Conservation (phyloP, 2,329 filamentous ascomycete genomes). For the Hypoxylon sp. region DNA sequence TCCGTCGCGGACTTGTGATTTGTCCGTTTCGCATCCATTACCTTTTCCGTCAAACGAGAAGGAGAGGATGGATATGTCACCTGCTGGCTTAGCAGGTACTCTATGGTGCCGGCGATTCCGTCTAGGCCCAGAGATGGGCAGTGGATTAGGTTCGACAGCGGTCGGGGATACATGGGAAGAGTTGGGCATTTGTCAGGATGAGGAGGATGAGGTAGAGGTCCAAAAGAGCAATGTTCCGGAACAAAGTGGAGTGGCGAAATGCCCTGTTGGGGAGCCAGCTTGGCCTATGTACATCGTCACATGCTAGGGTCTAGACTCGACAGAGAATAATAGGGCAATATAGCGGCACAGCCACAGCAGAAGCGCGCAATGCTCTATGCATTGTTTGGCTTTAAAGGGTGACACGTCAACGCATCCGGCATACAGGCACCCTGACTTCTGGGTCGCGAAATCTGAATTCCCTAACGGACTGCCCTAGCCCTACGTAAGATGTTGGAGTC, state of each 20-base stretch:
- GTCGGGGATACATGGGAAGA: constrained; percentile 11
- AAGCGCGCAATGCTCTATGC: constrained; percentile 32
- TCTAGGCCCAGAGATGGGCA: constrained; percentile 18
- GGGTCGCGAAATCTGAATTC: constrained; percentile 42
- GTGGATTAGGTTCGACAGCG: constrained; percentile 30
- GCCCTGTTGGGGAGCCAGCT: constrained; percentile 13
- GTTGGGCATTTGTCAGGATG: constrained; percentile 42
- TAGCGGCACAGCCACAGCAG: constrained; percentile 41
- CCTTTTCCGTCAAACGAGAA: constrained; percentile 7
- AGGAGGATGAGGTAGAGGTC: constrained; percentile 33
- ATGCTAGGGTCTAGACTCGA: constrained; percentile 38
- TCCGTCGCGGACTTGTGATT: constrained; percentile 35
- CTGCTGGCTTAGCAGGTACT: constrained; percentile 11
- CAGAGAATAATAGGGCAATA: constrained; percentile 26
- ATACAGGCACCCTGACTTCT: constrained; percentile 45
- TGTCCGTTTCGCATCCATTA: constrained; percentile 24
- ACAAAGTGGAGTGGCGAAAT: constrained; percentile 47
- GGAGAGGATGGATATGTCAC: constrained; percentile 13
- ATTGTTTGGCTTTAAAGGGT: constrained; percentile 42
- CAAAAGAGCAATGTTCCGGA: constrained; percentile 49
- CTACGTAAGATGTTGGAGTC: constrained; percentile 13
- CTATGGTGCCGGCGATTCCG: constrained; percentile 32
- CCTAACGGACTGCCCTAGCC: constrained; percentile 27
- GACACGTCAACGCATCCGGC: constrained; percentile 49
- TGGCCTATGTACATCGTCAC: constrained; percentile 34